Evolutionary conservation across 345 rosid genomes (phyloP), one percentile per base, ranked within the genome.

Genomic region (Hibiscus trionum): DNA sequence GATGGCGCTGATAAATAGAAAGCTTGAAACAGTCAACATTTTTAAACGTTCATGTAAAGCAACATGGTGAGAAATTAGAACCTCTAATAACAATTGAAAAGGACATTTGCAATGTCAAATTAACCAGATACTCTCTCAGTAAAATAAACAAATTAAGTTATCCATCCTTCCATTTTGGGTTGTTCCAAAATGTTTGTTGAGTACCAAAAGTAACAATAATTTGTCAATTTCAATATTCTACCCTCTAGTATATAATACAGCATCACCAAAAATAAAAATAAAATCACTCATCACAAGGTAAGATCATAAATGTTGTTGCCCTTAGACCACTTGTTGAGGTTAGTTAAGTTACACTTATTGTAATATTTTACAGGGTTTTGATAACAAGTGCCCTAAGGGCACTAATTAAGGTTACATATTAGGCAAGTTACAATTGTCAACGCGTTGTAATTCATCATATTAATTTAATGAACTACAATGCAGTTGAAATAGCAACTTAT

Each of bases 41-140:
- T 66, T 24, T 46, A 55, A 7, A 50, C 0, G 16, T 16, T 29
- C 42, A 4, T 29, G 58, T 6, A 50, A 68, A 16, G 44, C 44
- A 9, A n/a, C 44, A 68, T 4, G 59, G 10, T 49, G 44, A 68
- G 24, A 47, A 26, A 6, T 7, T 44, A 66, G 71, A 67, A 68
- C 71, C n/a, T 49, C 9, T 50, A 56, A 68, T 50, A 68, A 68
- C 31, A 10, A 47, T 47, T 66, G 71, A 26, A 66, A 26, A 66
- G 39, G 42, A 46, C 37, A 47, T 46, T 66, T 26, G 16, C 42
- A 67, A 16, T 27, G 17, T 47, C 42, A 49, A 49, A 67, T 27
- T 49, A 50, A 49, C 24, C 4, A 68, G 26, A 47, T 16, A 16
- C 58, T 49, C 58, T 49, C 59, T 50, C 16, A 4, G 44, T 50